Base-by-base conservation (phyloP, 225 moss, liverwort and hornwort genomes). In the Antitrichia curtipendula region DNA sequence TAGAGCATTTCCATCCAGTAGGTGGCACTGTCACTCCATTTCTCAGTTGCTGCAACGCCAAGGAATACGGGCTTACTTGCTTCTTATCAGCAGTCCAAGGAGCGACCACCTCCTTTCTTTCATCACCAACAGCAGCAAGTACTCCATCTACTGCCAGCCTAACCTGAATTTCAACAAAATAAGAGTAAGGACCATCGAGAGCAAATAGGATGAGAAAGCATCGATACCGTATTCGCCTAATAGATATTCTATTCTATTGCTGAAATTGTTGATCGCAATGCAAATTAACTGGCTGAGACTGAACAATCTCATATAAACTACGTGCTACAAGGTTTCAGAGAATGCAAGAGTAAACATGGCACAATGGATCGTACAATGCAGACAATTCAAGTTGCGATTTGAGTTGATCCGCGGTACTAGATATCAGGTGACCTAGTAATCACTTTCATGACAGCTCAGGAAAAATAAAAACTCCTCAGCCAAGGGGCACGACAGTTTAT, bases 31-130 rank as follows among this genome's bases (percentile, higher is more conserved):
- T 99, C 86, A 99, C 96, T 86, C 94, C 95, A 82, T 95, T 97
- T 56, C 92, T 90, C 88, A 99, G 88, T 92, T 99, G 98, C 92
- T 94, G 94, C 92, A 99, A 90, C 83, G 80, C 85, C 41, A 82
- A 71, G 81, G 96, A 92, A 92, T 83, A 94, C 64, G 85, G 90
- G 88, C 97, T 96, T 58, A 95, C 91, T 92, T 94, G 91, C 89
- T 96, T 97, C 91, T 96, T 96, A 81, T 93, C 94, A 82, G 95
- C 97, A 68, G 97, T 97, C 98, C 97, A 96, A 85, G 97, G 91
- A 78, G 95, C 92, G 36, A 99, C 93, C 82, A 96, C 92, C 82
- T 96, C 96, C 90, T 99, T 96, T 74, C 95, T 94, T 88, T 96
- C 97, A 85, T 96, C 97, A 91, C 99, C 99, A 72, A 96, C 94